phyloP scores from a whole-genome alignment of 768 basidiomycete genomes.

The Suillus variegatus region DNA sequence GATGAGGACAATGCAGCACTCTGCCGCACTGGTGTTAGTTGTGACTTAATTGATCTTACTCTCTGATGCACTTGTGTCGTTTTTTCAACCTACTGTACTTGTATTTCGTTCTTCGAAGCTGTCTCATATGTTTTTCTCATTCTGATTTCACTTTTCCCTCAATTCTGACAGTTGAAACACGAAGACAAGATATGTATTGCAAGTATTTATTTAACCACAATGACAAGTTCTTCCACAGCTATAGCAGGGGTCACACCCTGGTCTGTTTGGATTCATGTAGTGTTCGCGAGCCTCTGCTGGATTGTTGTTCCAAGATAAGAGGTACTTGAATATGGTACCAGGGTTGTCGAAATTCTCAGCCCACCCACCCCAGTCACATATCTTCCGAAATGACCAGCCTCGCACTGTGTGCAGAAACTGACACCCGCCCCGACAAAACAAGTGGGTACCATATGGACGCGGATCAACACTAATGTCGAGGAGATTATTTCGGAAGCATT shows the following conservation, averaged over 20 bases:
- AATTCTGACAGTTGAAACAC: not conserved
- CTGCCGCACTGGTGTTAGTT: not conserved
- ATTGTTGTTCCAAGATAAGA: conserved; percentile 43
- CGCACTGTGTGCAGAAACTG: conserved; percentile 35
- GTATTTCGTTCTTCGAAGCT: no score
- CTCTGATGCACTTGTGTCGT: not conserved
- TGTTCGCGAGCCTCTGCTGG: conserved; percentile 34
- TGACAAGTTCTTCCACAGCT: conserved; percentile 34
- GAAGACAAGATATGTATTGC: not conserved
- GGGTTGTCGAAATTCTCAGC: conserved; percentile 34
- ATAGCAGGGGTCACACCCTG: conserved; percentile 23
- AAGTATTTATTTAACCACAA: conserved; percentile 22
- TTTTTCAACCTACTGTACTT: conserved; percentile 9
- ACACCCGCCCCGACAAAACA: conserved; percentile 42
- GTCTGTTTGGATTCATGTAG: conserved; percentile 36
- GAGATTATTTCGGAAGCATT: conserved; percentile 41
- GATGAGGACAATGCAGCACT: not conserved
- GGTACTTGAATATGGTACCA: conserved; percentile 44
- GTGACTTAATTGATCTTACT: not conserved
- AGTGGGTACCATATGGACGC: conserved; percentile 26
- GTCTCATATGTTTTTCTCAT: no score
- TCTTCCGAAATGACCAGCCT: conserved; percentile 36
- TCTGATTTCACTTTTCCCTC: no score
- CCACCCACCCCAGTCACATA: conserved; percentile 52
- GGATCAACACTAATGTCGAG: conserved; percentile 41